Evolutionary conservation across 345 rosid genomes (phyloP), one percentile per base, ranked within the genome.

Genomic region (Toxicodendron radicans): DNA sequence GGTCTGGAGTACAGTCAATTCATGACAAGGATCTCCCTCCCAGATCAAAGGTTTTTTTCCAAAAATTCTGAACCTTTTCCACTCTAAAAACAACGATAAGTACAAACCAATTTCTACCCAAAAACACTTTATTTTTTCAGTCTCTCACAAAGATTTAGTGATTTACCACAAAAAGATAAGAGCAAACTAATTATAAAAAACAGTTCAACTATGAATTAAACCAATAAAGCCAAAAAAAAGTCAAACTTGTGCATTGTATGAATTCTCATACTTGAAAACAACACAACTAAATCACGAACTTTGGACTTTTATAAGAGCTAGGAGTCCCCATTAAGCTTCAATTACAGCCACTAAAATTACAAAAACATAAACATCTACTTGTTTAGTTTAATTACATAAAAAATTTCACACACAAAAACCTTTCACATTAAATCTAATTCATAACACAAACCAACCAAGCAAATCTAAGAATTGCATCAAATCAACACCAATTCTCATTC

Each of bases 61-160:
- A 56, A 13, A 56, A 65, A 32, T 24, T 18, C 58, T 41, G 16
- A 74, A 65, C 56, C 27, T 53, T 74, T 56, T 54, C 57, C 56
- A 66, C 58, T 74, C 24, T 23, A 54, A 65, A 53, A 64, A 41
- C 18, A 23, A 24, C 10, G 48, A 14, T 56, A 58, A 66, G 49
- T 66, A 66, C 45, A 74, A 66, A 66, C 66, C 30, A 17, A 24
- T 64, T 48, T 23, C 10, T 35, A 43, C 49, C 35, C 20, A 27
- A 49, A 23, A 48, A n/a, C 61, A 58, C 33, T 58, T 58, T 32
- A 24, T 27, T 27, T 27, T 23, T n/a, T 4, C 64, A 16, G 54
- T 51, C 18, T 51, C 18, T 51, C 18, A 51, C 54, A 51, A 51
- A n/a, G n/a, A n/a, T n/a, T n/a, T n/a, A n/a, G n/a, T n/a, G n/a